Evolutionary conservation across 805 yeast genomes (phyloP).

Genomic region (Sugiyamaella floridensis): DNA sequence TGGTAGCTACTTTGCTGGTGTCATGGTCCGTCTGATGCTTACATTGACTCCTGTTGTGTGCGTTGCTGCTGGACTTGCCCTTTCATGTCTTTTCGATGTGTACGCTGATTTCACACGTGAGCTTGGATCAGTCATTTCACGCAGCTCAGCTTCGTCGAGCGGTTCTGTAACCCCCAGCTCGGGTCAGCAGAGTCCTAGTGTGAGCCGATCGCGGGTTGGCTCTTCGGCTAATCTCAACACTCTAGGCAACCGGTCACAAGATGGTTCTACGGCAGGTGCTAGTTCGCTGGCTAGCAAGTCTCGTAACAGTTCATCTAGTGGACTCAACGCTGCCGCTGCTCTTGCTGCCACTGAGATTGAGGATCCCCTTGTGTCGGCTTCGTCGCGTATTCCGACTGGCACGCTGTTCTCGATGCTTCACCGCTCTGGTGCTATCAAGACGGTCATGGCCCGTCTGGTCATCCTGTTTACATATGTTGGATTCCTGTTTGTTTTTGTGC

Average conservation of each 20-base stretch:
- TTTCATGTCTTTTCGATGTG: constrained; percentile 76
- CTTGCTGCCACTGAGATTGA: constrained; percentile 10
- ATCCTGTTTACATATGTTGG: constrained; percentile 64
- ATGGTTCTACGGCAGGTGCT: too few relatives aligned
- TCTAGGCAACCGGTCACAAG: too few relatives aligned
- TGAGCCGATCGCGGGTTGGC: background rate
- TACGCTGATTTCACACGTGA: constrained; percentile 52
- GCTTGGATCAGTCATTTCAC: background rate
- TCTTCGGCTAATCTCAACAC: too few relatives aligned
- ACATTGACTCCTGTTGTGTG: constrained; percentile 95
- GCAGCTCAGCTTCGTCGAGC: background rate
- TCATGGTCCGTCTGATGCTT: constrained; percentile 95
- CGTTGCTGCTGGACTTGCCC: constrained; percentile 83
- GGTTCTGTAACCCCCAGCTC: background rate
- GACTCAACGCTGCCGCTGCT: background rate
- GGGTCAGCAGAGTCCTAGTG: background rate
- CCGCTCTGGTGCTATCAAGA: constrained; percentile 10
- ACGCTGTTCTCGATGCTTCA: constrained; percentile 20
- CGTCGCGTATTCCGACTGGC: constrained; percentile 17
- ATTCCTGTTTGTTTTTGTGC: constrained; percentile 74
- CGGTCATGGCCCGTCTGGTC: constrained; percentile 46
- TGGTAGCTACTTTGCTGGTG: constrained; percentile 97
- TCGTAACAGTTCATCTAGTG: background rate
- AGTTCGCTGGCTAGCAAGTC: too few relatives aligned
- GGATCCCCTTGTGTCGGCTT: constrained; percentile 1